Conservation (phyloP, 2,329 filamentous ascomycete species). For the Cyphellophora attinorum region DNA sequence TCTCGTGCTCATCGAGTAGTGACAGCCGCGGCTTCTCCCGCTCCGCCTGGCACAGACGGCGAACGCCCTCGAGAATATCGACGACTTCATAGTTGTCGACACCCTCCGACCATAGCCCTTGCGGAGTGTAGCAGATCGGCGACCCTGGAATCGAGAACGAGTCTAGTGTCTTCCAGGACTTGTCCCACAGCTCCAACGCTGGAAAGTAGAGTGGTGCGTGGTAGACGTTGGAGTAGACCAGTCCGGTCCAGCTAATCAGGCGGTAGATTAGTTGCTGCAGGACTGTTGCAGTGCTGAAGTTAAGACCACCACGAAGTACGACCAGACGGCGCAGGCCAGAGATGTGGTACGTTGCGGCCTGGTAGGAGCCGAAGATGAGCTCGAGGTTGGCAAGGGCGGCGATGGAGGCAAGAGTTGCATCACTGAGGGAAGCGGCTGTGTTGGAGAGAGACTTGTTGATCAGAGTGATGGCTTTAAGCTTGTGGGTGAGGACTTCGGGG, state of each 20-base stretch:
- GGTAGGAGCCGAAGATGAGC: slow-evolving; percentile 5
- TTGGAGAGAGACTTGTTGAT: slow-evolving; percentile 11
- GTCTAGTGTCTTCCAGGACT: slow-evolving; percentile 8
- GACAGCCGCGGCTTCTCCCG: no score
- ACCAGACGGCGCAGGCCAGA: slow-evolving; percentile 6
- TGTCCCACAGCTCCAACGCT: slow-evolving; percentile 8
- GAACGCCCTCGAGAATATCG: no score
- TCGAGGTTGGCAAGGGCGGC: slow-evolving; percentile 11
- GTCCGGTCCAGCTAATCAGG: slow-evolving; percentile 10
- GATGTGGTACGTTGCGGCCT: slow-evolving; percentile 12
- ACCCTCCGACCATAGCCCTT: no score
- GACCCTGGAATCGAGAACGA: neutral
- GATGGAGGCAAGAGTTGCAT: slow-evolving; percentile 8
- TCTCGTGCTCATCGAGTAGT: no score
- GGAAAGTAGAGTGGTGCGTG: slow-evolving; percentile 7
- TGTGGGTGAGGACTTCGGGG: slow-evolving; percentile 7
- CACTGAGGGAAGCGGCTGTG: slow-evolving; percentile 1
- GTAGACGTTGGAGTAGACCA: slow-evolving; percentile 11
- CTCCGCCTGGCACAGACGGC: no score
- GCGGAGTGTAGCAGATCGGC: neutral
- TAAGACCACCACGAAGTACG: slow-evolving; percentile 8
- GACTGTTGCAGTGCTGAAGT: slow-evolving; percentile 2
- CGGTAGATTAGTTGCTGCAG: slow-evolving; percentile 7
- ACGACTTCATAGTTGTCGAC: neutral
- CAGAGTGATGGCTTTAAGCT: slow-evolving; percentile 8